phyloP scores from a whole-genome alignment of 2,329 filamentous ascomycete genomes.

The Chalaropsis ovoidea region DNA sequence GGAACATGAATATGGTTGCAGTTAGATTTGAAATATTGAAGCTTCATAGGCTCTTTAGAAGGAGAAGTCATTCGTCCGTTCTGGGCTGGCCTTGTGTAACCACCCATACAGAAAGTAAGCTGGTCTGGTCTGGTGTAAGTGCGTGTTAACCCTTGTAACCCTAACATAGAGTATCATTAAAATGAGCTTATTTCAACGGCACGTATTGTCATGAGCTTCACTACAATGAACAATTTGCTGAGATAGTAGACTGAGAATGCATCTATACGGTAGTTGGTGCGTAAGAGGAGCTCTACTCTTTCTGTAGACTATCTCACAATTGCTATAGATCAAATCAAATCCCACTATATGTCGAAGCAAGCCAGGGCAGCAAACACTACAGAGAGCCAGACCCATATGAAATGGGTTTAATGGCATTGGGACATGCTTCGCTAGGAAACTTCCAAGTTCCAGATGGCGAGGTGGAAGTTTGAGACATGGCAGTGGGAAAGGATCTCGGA shows the following conservation, averaged over 20 bases:
- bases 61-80: not conserved
- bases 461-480: not conserved
- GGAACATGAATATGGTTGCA: not conserved
- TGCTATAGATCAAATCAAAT: too few species aligned
- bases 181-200: not conserved
- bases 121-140: conserved; percentile 2
- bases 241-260: too few species aligned
- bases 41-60: not conserved
- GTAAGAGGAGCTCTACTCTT: too few species aligned
- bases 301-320: too few species aligned
- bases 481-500: not conserved
- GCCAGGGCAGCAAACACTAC: not conserved
- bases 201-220: too few species aligned
- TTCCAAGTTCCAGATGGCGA: not conserved
- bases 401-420: not conserved
- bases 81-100: not conserved
- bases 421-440: conserved; percentile 7
- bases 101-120: not conserved
- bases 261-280: too few species aligned
- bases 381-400: not conserved
- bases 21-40: not conserved
- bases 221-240: too few species aligned
- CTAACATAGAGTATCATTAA: not conserved
- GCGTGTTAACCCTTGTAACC: not conserved
- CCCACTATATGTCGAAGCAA: too few species aligned